These are phyloP conservation scores for Carex scoparia DNA, from an alignment of 176 grass and related monocot species.

Conservation along the genomic window DNA sequence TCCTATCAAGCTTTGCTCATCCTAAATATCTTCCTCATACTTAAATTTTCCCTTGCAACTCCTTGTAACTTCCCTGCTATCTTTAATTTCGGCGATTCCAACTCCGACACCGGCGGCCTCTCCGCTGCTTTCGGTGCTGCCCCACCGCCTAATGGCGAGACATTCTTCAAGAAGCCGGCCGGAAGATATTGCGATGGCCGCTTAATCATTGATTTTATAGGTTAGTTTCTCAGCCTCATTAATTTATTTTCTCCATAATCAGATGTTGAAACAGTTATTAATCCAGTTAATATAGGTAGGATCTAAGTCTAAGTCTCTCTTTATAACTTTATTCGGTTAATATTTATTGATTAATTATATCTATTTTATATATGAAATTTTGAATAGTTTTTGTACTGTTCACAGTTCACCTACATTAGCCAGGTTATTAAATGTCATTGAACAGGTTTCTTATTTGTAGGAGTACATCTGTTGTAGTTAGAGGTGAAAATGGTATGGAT, in stretches of 20 bases:
- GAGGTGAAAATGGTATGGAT: too few relatives aligned
- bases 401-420: too few relatives aligned
- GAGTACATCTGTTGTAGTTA: too few relatives aligned
- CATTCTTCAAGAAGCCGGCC: constrained; percentile 69
- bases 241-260: neutral
- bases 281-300: neutral
- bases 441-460: too few relatives aligned
- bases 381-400: too few relatives aligned
- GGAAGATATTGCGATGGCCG: constrained; percentile 91
- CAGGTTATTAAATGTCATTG: too few relatives aligned
- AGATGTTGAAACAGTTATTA: neutral
- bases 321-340: neutral
- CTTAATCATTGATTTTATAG: constrained; percentile 90
- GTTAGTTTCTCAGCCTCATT: constrained; percentile 29
- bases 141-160: constrained; percentile 87
- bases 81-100: constrained; percentile 98
- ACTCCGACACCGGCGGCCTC: constrained; percentile 92
- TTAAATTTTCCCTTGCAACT: neutral
- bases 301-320: neutral
- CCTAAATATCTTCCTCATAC: neutral
- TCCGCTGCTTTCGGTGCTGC: constrained; percentile 76
- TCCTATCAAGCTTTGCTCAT: constrained; percentile 7
- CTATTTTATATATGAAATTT: too few relatives aligned
- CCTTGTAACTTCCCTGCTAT: constrained; percentile 73
- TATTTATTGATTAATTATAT: neutral